Evolutionary conservation across 2,329 filamentous ascomycete genomes (phyloP), one percentile per base, ranked within the genome.

Genomic region (Mollisia scopiformis): DNA sequence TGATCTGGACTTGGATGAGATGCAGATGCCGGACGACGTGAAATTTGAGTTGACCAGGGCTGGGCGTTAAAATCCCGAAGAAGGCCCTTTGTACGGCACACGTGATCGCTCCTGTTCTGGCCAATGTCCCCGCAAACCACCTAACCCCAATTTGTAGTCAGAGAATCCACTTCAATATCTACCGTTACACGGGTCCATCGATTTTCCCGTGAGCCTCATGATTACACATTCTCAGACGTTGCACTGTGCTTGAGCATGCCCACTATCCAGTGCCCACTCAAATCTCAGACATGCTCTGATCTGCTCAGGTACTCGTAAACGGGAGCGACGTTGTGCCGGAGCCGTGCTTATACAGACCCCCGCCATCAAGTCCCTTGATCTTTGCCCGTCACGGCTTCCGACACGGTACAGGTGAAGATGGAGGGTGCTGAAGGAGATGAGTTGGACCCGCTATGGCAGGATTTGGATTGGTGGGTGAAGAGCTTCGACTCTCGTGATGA

Each of bases 351-450:
- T 49, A 56, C 58, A 37, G 47, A 53, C 23, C 63, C 59, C 78
- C 58, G 54, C 61, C 43, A 30, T 43, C 57, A 56, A 49, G 51
- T 49, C 31, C 46, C 54, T 79, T 43, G 33, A n/a, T 14, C 16
- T 4, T 14, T 56, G 46, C 52, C 33, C 54, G 52, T 28, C 39
- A 68, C 57, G 62, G 57, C 54, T 35, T 59, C 47, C 33, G 57
- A 55, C 51, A 49, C 35, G 50, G 53, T 55, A 25, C 50, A 56
- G 37, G 50, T 63, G 25, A 65, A 74, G 75, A 75, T 69, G 80
- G 86, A 87, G 78, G 82, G 82, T 80, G 79, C 87, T 82, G 71
- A 71, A 41, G 49, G 28, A 16, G 71, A 73, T 33, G 69, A 70
- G 41, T 49, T 73, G 62, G 71, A 74, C 62, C 69, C 69, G 50